Conservation (phyloP, 2,329 filamentous ascomycete genomes). For the Ceratocystis destructans region DNA sequence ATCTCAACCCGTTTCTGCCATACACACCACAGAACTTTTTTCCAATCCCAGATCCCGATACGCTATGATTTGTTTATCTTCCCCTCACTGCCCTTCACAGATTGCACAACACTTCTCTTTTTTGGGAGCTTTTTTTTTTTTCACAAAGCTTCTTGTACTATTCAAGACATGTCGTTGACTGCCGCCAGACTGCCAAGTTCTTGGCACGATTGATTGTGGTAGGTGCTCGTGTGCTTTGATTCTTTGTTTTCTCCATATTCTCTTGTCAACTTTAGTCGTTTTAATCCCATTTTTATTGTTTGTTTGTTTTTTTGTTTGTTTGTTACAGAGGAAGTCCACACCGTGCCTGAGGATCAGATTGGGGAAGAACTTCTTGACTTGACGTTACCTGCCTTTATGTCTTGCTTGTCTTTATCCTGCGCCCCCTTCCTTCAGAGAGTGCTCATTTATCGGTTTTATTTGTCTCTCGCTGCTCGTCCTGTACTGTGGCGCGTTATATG, state of each 20-base stretch:
- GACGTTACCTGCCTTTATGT: background rate
- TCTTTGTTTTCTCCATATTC: constrained; percentile 5
- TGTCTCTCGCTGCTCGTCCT: background rate
- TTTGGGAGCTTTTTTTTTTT: background rate
- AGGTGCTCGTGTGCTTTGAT: constrained; percentile 8
- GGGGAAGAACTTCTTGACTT: background rate
- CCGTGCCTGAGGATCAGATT: background rate
- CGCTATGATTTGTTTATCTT: background rate
- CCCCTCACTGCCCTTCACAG: background rate
- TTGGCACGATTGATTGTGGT: constrained; percentile 7
- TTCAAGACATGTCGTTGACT: constrained; percentile 12
- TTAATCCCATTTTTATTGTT: background rate
- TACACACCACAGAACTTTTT: background rate
- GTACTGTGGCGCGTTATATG: background rate
- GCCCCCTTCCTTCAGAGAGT: background rate
- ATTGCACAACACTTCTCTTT: background rate
- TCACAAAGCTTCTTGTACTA: constrained; percentile 1
- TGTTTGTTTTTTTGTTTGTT: background rate
- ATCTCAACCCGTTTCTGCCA: background rate
- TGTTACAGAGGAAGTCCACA: background rate
- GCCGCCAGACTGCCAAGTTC: constrained; percentile 5
- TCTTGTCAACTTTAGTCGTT: background rate
- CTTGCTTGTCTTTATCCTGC: background rate
- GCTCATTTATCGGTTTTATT: background rate
- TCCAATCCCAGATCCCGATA: background rate